Percentiles rank a stretch among this genome's conserved stretches.
phyloP scores from a whole-genome alignment of 2,329 filamentous ascomycete genomes.

The Aspergillus ibericus region DNA sequence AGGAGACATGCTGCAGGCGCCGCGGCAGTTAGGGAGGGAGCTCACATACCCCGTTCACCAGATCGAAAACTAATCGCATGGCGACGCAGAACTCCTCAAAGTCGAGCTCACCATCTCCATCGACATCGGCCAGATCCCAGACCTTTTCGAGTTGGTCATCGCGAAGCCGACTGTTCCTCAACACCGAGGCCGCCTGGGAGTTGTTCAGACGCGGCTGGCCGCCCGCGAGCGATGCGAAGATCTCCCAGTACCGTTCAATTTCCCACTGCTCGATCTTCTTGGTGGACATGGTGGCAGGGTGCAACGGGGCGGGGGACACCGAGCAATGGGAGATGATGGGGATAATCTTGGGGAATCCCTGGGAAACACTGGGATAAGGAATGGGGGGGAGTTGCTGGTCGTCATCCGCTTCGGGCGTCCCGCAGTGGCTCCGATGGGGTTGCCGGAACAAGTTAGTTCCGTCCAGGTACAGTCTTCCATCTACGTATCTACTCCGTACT shows the following conservation, averaged over 20 bases:
- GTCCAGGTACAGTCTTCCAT: slow-evolving; percentile 12
- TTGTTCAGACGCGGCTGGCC: slow-evolving; percentile 67
- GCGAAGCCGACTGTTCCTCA: slow-evolving; percentile 70
- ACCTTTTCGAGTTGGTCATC: slow-evolving; percentile 91
- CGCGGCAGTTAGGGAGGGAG: slow-evolving; percentile 6
- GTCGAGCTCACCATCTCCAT: slow-evolving; percentile 94
- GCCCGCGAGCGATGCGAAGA: slow-evolving; percentile 67
- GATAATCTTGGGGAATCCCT: background rate
- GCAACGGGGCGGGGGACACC: slow-evolving; percentile 5
- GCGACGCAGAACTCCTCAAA: slow-evolving; percentile 99
- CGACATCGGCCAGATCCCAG: slow-evolving; percentile 96
- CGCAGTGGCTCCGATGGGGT: slow-evolving; percentile 19
- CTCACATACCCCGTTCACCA: slow-evolving; percentile 81
- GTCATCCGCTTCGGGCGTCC: slow-evolving; percentile 21
- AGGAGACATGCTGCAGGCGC: slow-evolving; percentile 2
- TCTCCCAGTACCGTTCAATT: slow-evolving; percentile 78
- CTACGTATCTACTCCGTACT: no score
- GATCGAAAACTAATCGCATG: slow-evolving; percentile 96
- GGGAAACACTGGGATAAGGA: background rate
- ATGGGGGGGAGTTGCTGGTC: slow-evolving; percentile 7
- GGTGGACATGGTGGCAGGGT: slow-evolving; percentile 34
- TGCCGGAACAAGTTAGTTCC: slow-evolving; percentile 29
- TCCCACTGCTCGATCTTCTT: slow-evolving; percentile 69
- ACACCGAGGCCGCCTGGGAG: slow-evolving; percentile 67
- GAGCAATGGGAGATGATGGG: slow-evolving; percentile 12